These are phyloP conservation scores for Ceriops decandra DNA, from an alignment of 345 rosid genomes.

Conservation along the genomic window DNA sequence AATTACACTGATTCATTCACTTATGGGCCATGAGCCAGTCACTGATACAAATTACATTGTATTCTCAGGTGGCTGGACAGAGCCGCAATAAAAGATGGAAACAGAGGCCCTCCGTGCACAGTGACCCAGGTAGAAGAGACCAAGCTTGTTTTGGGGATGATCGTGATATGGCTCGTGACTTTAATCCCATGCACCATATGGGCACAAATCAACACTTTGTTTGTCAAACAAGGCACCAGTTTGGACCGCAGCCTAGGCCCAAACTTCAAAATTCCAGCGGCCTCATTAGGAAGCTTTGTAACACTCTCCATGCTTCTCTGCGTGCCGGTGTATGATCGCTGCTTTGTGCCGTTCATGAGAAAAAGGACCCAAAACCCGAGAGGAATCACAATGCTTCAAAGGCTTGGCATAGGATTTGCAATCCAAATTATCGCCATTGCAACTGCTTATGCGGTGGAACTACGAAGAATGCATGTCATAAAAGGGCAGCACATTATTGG, in stretches of 20 bases:
- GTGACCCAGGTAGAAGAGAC: constrained; percentile 80
- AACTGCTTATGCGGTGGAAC: constrained; percentile 66
- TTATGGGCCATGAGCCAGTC: no score
- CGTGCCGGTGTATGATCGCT: constrained; percentile 76
- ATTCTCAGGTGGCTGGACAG: constrained; percentile 70
- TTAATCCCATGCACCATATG: constrained; percentile 76
- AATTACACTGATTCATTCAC: no score
- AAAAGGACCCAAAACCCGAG: constrained; percentile 65
- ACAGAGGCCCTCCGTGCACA: constrained; percentile 47
- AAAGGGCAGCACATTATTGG: constrained; percentile 28
- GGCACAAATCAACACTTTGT: constrained; percentile 91
- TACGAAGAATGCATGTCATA: constrained; percentile 54
- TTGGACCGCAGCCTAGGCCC: constrained; percentile 58
- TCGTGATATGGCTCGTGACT: constrained; percentile 69
- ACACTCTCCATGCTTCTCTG: constrained; percentile 82
- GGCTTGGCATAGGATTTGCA: constrained; percentile 71
- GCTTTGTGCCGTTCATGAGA: constrained; percentile 74
- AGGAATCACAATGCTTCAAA: constrained; percentile 77
- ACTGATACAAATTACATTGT: not conserved
- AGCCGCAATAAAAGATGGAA: constrained; percentile 63
- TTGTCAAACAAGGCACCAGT: constrained; percentile 90
- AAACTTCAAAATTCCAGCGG: constrained; percentile 71
- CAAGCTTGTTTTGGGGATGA: constrained; percentile 71
- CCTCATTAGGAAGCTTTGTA: constrained; percentile 73
- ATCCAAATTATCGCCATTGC: constrained; percentile 73